Conservation (phyloP, 2,329 filamentous ascomycete species). For the Macrophomina tecta region DNA sequence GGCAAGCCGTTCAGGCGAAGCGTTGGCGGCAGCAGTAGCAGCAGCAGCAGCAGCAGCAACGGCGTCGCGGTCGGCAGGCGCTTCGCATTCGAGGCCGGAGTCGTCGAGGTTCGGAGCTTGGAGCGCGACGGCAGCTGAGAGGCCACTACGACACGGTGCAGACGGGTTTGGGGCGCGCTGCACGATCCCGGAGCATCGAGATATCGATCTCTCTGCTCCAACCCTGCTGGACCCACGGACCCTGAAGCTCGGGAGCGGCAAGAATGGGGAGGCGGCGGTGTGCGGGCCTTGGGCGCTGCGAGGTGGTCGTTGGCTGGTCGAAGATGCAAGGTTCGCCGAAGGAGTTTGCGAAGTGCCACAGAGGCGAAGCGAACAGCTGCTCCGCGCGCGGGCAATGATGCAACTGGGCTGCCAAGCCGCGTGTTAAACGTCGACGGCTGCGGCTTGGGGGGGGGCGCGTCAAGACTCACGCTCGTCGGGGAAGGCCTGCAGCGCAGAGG, state of each 20-base stretch:
- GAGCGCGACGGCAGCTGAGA: slow-evolving; percentile 25
- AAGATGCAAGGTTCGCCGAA: slow-evolving; percentile 29
- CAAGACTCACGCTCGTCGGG: background rate
- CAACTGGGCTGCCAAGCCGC: slow-evolving; percentile 23
- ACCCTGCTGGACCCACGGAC: slow-evolving; percentile 26
- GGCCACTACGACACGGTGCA: slow-evolving; percentile 21
- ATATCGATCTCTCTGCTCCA: slow-evolving; percentile 27
- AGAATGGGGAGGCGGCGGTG: slow-evolving; percentile 28
- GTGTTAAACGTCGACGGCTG: slow-evolving; percentile 9
- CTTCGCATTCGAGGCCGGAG: slow-evolving; percentile 17
- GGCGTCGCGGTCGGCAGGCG: slow-evolving; percentile 2
- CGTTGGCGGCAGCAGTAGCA: background rate
- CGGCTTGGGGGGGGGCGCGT: background rate
- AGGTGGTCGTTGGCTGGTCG: slow-evolving; percentile 28
- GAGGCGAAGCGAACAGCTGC: slow-evolving; percentile 26
- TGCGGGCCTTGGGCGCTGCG: slow-evolving; percentile 24
- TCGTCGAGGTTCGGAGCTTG: background rate
- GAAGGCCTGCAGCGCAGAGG: slow-evolving; percentile 17
- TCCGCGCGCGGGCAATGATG: slow-evolving; percentile 26
- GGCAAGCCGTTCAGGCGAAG: background rate
- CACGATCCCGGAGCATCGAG: slow-evolving; percentile 30
- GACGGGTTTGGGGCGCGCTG: slow-evolving; percentile 19
- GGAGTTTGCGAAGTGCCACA: slow-evolving; percentile 27
- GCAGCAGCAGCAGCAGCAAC: background rate
- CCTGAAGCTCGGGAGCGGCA: slow-evolving; percentile 27